Percentiles rank a stretch among this genome's conserved stretches.
Evolutionary conservation across 768 basidiomycete species (phyloP).

Genomic region (Suillus weaverae): DNA sequence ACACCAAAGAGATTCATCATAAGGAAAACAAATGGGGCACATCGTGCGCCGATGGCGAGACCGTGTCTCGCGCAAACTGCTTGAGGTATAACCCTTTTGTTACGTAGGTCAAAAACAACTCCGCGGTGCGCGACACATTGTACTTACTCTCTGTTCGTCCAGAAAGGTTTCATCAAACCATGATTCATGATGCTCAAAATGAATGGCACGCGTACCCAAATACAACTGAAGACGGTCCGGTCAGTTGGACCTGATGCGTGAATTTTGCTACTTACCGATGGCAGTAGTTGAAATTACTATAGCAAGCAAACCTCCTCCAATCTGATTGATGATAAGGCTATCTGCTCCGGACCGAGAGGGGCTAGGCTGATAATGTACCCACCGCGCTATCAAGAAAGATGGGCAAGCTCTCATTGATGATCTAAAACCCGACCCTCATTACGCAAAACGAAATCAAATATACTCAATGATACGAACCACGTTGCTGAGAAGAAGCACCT

Average conservation of each 20-base stretch:
- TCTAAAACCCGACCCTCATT: conserved; percentile 37
- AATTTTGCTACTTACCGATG: conserved; percentile 37
- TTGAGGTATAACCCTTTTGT: conserved; percentile 62
- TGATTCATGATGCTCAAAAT: background rate
- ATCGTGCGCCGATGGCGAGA: conserved; percentile 74
- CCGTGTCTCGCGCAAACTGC: conserved; percentile 79
- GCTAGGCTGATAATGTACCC: conserved; percentile 7
- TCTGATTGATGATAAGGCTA: conserved; percentile 20
- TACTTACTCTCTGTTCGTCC: conserved; percentile 1
- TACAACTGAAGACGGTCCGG: conserved; percentile 51
- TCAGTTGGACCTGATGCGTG: conserved; percentile 6
- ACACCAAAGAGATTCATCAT: conserved; percentile 66
- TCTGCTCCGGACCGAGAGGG: conserved; percentile 5
- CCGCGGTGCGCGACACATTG: background rate
- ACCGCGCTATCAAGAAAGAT: conserved; percentile 79
- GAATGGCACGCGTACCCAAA: conserved; percentile 62
- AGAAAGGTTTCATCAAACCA: background rate
- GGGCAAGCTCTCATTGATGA: conserved; percentile 80
- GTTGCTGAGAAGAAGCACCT: conserved; percentile 87
- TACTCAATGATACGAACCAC: conserved; percentile 54
- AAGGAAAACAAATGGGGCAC: conserved; percentile 69
- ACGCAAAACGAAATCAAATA: background rate
- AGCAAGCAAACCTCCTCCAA: conserved; percentile 74
- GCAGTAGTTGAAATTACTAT: conserved; percentile 72
- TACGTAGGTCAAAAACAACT: background rate